Evolutionary conservation across 75 land plant species (phyloP).

Genomic region (Sequoia sempervirens): DNA sequence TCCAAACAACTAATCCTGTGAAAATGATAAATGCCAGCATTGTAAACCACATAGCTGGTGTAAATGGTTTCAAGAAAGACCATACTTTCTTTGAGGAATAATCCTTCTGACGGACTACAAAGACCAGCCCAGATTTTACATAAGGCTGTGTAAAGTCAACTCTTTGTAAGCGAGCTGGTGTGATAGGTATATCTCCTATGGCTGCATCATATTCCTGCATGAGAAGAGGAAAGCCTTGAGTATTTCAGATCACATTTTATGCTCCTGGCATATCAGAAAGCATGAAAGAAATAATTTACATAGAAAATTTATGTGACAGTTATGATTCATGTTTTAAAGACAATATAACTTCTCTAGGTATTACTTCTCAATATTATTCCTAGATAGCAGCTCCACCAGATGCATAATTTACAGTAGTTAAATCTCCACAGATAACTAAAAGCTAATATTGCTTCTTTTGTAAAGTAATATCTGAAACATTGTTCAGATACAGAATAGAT

Average conservation of each 20-base stretch:
- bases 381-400: not conserved
- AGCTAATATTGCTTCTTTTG: not conserved
- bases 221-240: not conserved
- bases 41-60: conserved; percentile 6
- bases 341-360: not conserved
- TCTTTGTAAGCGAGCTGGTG: not conserved
- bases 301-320: not conserved
- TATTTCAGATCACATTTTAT: not conserved
- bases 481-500: not conserved
- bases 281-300: not conserved
- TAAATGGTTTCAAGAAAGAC: conserved; percentile 16
- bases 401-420: not conserved
- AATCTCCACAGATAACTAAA: not conserved
- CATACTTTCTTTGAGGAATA: not conserved
- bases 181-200: conserved; percentile 16
- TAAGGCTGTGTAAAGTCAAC: conserved; percentile 20
- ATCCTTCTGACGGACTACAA: not conserved
- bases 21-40: not conserved
- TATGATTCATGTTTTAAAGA: not conserved
- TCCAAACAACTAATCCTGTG: conserved; percentile 14
- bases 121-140: not conserved
- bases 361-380: not conserved
- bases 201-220: conserved; percentile 14
- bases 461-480: not conserved
- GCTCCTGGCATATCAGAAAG: no score